Base-by-base conservation (phyloP, 495 filamentous ascomycete species). In the Aspergillus funiculosus region DNA sequence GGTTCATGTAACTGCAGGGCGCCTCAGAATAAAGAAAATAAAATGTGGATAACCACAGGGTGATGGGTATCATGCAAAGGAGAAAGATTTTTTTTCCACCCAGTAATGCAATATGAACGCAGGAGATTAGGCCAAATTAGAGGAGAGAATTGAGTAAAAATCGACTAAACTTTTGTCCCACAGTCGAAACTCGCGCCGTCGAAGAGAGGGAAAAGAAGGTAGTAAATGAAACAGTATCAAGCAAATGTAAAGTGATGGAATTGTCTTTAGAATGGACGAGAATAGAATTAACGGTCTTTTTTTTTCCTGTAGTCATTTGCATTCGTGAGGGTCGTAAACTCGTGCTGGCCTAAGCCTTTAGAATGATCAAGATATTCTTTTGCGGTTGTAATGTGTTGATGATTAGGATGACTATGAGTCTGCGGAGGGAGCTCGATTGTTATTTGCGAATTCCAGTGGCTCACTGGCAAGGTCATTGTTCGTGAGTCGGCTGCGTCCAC, bases 401-500 rank as follows among this genome's bases (percentile, higher is more conserved):
- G 5, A 18, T 51, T 29, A 25, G 25, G 47, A 48, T 36, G 43
- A 6, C 6, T 27, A 48, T 22, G 57, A 47, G 20, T 51, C 45
- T 17, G 22, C 28, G 17, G 58, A 58, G 22, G 46, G 28, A n/a
- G 52, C 50, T 38, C 50, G 43, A 31, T 51, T 49, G 14, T 26
- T 36, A 22, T 22, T 47, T 36, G 29, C 46, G n/a, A 48, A 4
- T 31, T 48, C 46, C 29, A 14, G 9, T 0, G 61, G 61, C 24
- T 50, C 59, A 7, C 56, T 46, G 21, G 27, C 54, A 18, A 64
- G 32, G 43, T 57, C 54, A 21, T 58, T 51, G 32, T 38, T 50
- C 10, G 55, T 58, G 6, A 58, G 24, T 13, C 35, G 52, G 27
- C 51, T 43, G 27, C 53, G 53, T 37, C 53, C 50, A 15, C 56